phyloP scores from a whole-genome alignment of 2,329 filamentous ascomycete genomes.

The Cercospora brassicicola region DNA sequence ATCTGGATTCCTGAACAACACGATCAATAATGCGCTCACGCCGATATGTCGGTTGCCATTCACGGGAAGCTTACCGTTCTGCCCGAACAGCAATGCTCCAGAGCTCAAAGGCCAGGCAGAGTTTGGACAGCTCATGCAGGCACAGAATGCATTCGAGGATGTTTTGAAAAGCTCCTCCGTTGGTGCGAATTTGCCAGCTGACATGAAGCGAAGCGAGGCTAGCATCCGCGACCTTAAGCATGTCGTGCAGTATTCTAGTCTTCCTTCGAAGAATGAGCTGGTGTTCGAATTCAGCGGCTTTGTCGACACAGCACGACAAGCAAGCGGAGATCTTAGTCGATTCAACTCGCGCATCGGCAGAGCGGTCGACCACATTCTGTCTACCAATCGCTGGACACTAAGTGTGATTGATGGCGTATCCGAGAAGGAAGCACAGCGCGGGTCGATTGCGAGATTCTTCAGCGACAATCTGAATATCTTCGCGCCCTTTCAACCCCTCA shows the following conservation, averaged over 20 bases:
- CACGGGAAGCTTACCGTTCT: conserved; percentile 64
- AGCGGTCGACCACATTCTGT: conserved; percentile 71
- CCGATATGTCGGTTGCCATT: conserved; percentile 72
- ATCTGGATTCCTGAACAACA: conserved; percentile 63
- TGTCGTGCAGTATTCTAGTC: conserved; percentile 67
- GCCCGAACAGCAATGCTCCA: conserved; percentile 38
- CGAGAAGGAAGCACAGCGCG: conserved; percentile 42
- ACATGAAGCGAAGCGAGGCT: conserved; percentile 76
- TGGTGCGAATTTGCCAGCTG: conserved; percentile 67
- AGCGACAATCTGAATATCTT: conserved; percentile 48
- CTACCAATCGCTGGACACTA: conserved; percentile 73
- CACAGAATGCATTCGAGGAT: conserved; percentile 74
- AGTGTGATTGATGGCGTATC: conserved; percentile 66
- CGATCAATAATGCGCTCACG: conserved; percentile 62
- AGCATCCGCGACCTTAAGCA: conserved; percentile 73
- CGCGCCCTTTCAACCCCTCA: conserved; percentile 62
- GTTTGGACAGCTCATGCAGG: conserved; percentile 72
- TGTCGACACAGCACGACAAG: conserved; percentile 65
- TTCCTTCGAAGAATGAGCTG: conserved; percentile 68
- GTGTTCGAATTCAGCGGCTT: conserved; percentile 75
- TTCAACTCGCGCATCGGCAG: conserved; percentile 77
- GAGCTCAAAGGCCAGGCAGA: conserved; percentile 51
- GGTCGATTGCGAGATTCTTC: conserved; percentile 46
- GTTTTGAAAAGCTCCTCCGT: conserved; percentile 68
- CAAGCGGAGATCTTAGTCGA: conserved; percentile 65